Base-by-base conservation (phyloP, 352 stramenopile genomes). In the Globisporangium splendens region DNA sequence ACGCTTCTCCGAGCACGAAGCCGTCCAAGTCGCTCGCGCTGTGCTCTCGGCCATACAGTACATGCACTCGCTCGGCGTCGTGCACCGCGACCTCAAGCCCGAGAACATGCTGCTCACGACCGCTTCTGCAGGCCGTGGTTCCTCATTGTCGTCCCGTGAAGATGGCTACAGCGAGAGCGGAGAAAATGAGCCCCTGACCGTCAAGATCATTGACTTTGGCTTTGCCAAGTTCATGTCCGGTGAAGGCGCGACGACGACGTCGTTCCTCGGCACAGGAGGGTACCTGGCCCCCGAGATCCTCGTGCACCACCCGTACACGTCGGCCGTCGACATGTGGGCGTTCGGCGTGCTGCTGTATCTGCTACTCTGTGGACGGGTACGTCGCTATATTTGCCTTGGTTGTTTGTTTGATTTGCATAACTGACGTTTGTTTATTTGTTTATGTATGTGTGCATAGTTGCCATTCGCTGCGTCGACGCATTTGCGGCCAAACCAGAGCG, bases 121-220 rank as follows among this genome's bases (percentile, higher is more conserved):
- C 8, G 39, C 39, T 5, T 8, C 3, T 10, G 28, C 3, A 0
- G 1, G 61, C 78, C 2, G 60, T 74, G 20, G 56, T 52, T 8
- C 66, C 54, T 7, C n/a, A 50, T 65, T 56, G 10, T 60, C 56
- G 28, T 35, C 28, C 10, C 28, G 28, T 8, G 28, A 35, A 35
- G 28, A 35, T 10, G 5, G 24, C 14, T 58, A 66, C 49, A 60
- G 55, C n/a, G 50, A 55, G 53, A 50, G 59, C 39, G 47, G 46
- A 22, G 54, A 42, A 24, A 48, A 48, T 8, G 60, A 59, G 21
- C 41, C 56, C 6, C 39, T 91, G 53, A 56, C 75, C 1, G 72
- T 99, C 14, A 99, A 99, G 76, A 98, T 99, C 56, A 99, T 99
- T 66, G 97, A 99, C 76, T 99, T 99, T 86, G 97, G 97, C 8